These are phyloP conservation scores for Prasinococcaceae sp. DNA, from an alignment of 139 green algal species.

Conservation along the genomic window DNA sequence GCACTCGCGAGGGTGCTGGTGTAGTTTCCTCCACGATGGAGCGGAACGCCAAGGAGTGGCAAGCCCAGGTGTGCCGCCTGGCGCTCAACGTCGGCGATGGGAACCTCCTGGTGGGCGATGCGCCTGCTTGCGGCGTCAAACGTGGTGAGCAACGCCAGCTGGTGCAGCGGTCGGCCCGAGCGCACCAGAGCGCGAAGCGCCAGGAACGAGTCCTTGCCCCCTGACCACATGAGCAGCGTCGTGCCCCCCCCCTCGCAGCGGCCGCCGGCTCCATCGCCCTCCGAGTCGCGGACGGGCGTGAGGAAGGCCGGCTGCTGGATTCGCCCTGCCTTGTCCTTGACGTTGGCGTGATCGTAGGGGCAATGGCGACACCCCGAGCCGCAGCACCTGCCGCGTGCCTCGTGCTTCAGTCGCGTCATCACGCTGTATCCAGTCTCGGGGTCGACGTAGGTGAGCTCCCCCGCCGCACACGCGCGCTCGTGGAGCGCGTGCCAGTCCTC, in stretches of 20 bases:
- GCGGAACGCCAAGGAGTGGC: neutral
- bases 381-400: neutral
- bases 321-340: neutral
- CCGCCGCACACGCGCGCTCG: neutral
- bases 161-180: neutral
- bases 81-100: neutral
- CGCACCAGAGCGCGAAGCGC: neutral
- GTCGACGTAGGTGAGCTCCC: neutral
- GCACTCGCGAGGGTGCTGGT: neutral
- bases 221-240: neutral
- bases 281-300: too few species aligned
- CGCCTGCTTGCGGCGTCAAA: neutral
- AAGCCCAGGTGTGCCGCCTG: conserved; percentile 1
- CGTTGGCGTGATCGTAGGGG: conserved; percentile 2
- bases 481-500: conserved; percentile 1
- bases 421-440: neutral
- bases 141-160: neutral
- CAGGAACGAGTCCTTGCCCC: conserved; percentile 5
- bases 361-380: conserved; percentile 1
- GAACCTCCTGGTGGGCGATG: conserved; percentile 1
- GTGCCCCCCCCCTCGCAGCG: neutral
- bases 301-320: neutral
- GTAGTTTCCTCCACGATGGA: neutral
- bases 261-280: neutral
- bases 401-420: neutral